Conservation (phyloP, 306 rosid species). For the Acacia acuminata region DNA sequence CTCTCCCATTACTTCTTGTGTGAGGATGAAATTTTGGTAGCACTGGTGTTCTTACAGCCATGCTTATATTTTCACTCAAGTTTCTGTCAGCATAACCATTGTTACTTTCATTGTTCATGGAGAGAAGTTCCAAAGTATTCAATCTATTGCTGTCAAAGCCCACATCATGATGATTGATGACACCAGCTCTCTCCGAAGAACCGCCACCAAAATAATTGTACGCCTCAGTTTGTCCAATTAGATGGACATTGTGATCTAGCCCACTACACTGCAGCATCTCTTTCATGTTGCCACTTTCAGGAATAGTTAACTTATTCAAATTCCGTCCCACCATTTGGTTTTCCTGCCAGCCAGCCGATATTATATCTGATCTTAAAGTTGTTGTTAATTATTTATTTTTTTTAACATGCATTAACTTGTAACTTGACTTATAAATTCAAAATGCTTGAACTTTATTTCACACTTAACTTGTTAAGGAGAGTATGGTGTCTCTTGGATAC, state of each 20-base stretch:
- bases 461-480: too few relatives aligned
- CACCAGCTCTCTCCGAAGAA: constrained; percentile 21
- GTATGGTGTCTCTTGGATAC: too few relatives aligned
- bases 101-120: constrained; percentile 29
- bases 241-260: constrained; percentile 37
- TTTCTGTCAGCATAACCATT: constrained; percentile 35
- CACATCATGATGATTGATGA: constrained; percentile 35
- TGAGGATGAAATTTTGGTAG: constrained; percentile 39
- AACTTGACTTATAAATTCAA: too few relatives aligned
- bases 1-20: constrained; percentile 20
- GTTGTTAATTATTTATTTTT: not conserved
- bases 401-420: too few relatives aligned
- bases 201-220: constrained; percentile 28
- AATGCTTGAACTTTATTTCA: too few relatives aligned
- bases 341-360: constrained; percentile 28
- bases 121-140: constrained; percentile 37
- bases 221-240: constrained; percentile 34
- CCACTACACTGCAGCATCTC: constrained; percentile 34
- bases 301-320: constrained; percentile 11
- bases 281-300: constrained; percentile 27
- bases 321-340: constrained; percentile 32
- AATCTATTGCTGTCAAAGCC: constrained; percentile 31
- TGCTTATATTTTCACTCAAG: constrained; percentile 32
- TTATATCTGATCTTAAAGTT: constrained; percentile 25
- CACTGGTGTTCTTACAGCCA: constrained; percentile 46